Evolutionary conservation across 108 stramenopile genomes (phyloP).

Genomic region (Chaetoceros muelleri): DNA sequence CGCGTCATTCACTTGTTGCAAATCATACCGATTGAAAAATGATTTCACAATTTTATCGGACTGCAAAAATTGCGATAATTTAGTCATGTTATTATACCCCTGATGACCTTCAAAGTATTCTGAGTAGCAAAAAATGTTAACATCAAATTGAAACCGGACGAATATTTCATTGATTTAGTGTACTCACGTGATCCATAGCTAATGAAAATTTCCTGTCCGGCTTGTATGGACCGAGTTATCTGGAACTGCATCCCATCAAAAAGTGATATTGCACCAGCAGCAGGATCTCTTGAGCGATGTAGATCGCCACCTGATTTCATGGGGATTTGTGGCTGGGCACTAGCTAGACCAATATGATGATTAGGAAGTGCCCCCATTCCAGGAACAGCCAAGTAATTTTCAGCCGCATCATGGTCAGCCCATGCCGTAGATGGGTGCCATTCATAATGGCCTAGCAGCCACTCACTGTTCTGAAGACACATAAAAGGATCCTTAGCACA

Average conservation of each 20-base stretch:
- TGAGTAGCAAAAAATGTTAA: background rate
- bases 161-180: background rate
- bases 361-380: background rate
- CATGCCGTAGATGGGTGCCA: background rate
- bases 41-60: background rate
- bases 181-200: constrained; percentile 41
- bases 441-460: background rate
- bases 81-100: background rate
- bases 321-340: background rate
- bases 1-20: background rate
- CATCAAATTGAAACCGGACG: background rate
- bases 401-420: background rate
- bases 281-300: constrained; percentile 46
- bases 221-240: constrained; percentile 30
- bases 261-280: constrained; percentile 26
- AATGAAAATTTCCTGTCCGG: constrained; percentile 63
- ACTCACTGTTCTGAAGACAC: background rate
- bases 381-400: background rate
- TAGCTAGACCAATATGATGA: background rate
- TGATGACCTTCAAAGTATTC: background rate
- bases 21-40: background rate
- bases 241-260: background rate
- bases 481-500: background rate
- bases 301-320: constrained; percentile 13
- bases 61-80: background rate